These are phyloP conservation scores for Deuterostichococcus epilithicus DNA, from an alignment of 139 green algal species.

Conservation along the genomic window DNA sequence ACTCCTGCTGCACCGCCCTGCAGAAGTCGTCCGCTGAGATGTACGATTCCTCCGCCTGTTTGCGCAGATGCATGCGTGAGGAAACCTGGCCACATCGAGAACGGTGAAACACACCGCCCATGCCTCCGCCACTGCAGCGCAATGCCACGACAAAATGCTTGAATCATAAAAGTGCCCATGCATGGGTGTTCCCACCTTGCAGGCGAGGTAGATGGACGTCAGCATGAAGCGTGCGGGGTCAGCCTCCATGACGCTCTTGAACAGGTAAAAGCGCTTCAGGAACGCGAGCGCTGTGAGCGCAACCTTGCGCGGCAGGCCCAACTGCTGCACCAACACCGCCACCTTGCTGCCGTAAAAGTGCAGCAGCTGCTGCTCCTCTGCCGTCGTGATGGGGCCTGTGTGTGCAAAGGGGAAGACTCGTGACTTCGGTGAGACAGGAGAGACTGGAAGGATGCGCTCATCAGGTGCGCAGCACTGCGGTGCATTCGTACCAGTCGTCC, in stretches of 20 bases:
- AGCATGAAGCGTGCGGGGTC: conserved; percentile 68
- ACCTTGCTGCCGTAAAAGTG: conserved; percentile 46
- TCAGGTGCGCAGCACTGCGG: background rate
- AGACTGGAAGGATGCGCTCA: background rate
- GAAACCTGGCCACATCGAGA: no score
- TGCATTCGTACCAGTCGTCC: no score
- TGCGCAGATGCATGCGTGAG: background rate
- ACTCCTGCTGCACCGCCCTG: conserved; percentile 43
- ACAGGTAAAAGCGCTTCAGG: conserved; percentile 77
- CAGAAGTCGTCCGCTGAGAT: conserved; percentile 64
- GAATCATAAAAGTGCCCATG: background rate
- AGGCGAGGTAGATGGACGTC: conserved; percentile 76
- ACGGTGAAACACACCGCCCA: no score
- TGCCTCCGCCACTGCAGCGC: no score
- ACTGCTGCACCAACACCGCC: conserved; percentile 37
- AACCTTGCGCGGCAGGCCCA: conserved; percentile 60
- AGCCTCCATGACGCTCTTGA: conserved; percentile 48
- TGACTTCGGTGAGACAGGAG: background rate
- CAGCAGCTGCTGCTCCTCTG: conserved; percentile 42
- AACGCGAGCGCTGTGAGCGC: conserved; percentile 57
- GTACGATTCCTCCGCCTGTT: conserved; percentile 80
- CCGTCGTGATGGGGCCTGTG: conserved; percentile 18
- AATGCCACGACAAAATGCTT: background rate
- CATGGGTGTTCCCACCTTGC: conserved; percentile 59
- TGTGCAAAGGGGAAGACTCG: background rate